A percentile compares a stretch with the other conserved stretches of the same genome.
phyloP scores from a whole-genome alignment of 208 protist species.

The Vickermania spadyakhi region DNA sequence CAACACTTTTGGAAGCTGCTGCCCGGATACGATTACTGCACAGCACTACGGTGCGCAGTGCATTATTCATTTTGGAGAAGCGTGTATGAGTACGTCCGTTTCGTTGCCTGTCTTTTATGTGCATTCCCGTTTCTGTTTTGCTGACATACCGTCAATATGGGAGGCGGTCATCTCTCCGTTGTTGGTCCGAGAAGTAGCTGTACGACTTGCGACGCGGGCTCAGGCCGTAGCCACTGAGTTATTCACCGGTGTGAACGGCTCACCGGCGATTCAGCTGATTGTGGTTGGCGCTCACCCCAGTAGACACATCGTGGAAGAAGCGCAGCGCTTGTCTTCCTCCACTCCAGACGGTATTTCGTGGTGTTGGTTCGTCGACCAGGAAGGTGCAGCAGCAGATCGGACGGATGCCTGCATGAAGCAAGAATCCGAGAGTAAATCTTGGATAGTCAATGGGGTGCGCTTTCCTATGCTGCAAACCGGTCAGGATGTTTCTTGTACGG shows the following conservation, averaged over 20 bases:
- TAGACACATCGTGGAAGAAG: conserved; percentile 7
- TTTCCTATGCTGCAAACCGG: conserved; percentile 18
- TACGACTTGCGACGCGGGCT: neutral
- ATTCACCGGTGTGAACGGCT: neutral
- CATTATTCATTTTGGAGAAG: conserved; percentile 88
- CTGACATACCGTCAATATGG: neutral
- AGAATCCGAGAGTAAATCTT: conserved; percentile 6
- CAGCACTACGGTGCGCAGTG: conserved; percentile 76
- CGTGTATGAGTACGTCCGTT: conserved; percentile 79
- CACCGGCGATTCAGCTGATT: neutral
- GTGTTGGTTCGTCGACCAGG: conserved; percentile 13
- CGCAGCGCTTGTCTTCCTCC: neutral
- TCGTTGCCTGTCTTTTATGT: conserved; percentile 78
- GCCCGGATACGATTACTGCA: conserved; percentile 86
- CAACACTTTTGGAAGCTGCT: conserved; percentile 89
- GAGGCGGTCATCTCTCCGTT: neutral
- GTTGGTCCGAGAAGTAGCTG: neutral
- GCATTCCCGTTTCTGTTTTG: conserved; percentile 28
- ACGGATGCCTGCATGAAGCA: neutral
- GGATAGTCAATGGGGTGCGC: conserved; percentile 59
- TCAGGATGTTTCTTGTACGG: conserved; percentile 13
- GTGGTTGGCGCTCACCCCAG: neutral
- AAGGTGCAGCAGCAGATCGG: neutral
- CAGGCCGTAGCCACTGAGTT: neutral
- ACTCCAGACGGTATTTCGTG: conserved; percentile 11